phyloP scores from a whole-genome alignment of 345 rosid species.

The Kandelia obovata region DNA sequence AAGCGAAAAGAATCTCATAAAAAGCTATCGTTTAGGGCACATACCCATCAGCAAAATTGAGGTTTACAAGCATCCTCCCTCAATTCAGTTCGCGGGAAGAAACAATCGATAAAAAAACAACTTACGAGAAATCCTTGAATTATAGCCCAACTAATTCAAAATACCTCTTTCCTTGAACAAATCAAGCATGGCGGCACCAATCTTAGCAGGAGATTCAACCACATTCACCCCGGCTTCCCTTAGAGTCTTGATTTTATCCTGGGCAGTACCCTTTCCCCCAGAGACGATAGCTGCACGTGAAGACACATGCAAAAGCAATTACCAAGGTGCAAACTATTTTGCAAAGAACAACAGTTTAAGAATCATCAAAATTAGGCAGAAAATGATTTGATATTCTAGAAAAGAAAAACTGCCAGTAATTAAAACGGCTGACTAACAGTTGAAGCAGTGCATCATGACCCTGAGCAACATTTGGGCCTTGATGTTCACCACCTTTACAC shows the following conservation, averaged over 20 bases:
- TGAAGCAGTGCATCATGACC: too few relatives aligned
- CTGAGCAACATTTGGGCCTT: too few relatives aligned
- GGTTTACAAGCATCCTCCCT: not conserved
- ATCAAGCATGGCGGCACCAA: constrained; percentile 71
- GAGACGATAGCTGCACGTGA: constrained; percentile 73
- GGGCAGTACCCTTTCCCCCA: constrained; percentile 95
- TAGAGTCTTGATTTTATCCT: constrained; percentile 79
- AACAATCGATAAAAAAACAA: not conserved
- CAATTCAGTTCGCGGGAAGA: not conserved
- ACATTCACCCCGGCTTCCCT: constrained; percentile 88
- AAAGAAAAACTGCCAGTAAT: too few relatives aligned
- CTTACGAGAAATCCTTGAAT: not conserved
- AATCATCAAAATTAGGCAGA: too few relatives aligned
- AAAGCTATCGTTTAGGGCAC: not conserved
- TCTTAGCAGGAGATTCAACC: constrained; percentile 93
- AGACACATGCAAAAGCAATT: not conserved
- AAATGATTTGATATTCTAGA: too few relatives aligned
- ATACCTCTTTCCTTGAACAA: constrained; percentile 81
- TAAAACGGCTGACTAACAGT: too few relatives aligned
- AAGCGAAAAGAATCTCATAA: not conserved
- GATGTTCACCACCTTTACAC: too few relatives aligned
- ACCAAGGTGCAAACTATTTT: not conserved
- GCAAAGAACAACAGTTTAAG: too few relatives aligned
- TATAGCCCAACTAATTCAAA: not conserved
- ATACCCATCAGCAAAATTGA: not conserved